Percentiles rank a stretch among this genome's conserved stretches.
These are phyloP conservation scores for Chaetomium olivaceum DNA, from an alignment of 2,329 filamentous ascomycete genomes.

Conservation along the genomic window DNA sequence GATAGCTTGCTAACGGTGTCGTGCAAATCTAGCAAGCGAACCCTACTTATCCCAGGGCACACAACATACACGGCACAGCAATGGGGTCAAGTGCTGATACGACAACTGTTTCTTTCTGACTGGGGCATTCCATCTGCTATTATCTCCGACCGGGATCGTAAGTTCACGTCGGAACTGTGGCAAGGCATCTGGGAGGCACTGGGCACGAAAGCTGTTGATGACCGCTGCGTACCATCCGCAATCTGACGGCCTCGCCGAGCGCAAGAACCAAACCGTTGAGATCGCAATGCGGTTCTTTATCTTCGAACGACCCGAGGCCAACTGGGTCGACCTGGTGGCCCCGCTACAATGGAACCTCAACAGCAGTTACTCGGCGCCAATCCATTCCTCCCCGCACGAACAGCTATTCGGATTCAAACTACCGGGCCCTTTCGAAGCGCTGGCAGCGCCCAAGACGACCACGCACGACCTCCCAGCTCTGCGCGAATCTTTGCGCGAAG, in stretches of 20 bases:
- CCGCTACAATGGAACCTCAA: neutral
- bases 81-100: neutral
- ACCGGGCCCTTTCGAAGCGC: neutral
- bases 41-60: neutral
- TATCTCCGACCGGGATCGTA: neutral
- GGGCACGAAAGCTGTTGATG: slow-evolving; percentile 4
- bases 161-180: neutral
- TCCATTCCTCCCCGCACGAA: neutral
- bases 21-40: neutral
- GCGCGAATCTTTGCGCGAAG: neutral
- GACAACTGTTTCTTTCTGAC: neutral
- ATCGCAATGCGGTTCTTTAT: slow-evolving; percentile 1
- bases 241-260: neutral
- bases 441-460: too few species aligned
- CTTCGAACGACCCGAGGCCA: neutral
- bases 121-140: neutral
- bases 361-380: neutral
- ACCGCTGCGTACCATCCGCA: neutral
- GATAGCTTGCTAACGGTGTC: neutral
- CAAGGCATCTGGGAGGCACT: neutral
- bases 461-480: neutral
- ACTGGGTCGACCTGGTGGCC: neutral
- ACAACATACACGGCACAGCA: neutral
- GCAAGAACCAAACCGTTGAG: neutral
- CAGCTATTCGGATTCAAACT: neutral